Base-by-base conservation (phyloP, 2,329 filamentous ascomycete genomes). In the Arachnomyces sp. region DNA sequence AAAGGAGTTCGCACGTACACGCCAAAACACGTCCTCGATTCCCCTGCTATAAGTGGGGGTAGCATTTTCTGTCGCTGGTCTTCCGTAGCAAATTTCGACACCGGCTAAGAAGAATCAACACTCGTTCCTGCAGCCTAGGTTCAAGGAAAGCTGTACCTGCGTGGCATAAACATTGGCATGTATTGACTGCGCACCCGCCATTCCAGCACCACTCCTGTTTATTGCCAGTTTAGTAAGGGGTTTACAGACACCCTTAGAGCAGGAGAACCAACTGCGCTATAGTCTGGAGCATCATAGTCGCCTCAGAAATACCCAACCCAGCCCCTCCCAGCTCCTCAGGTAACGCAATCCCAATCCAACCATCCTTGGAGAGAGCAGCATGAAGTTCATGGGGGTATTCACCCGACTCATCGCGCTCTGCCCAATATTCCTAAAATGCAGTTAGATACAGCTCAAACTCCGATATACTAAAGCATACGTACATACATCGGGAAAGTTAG, bases 231-330 rank as follows among this genome's bases (percentile, higher is more conserved):
- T n/a, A 17, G 16, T 17, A 28, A n/a, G 33, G 14, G 31, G 29
- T 29, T 20, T 20, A 14, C n/a, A 31, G 25, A 16, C 12, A 34
- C 15, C 7, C 5, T 16, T 12, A 32, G 31, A 13, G 38, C 12
- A 32, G 36, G 16, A 35, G n/a, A 11, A 38, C 56, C 11, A 50
- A 81, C 63, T 88, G 82, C 1, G 81, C 69, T 42, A 89, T 84
- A 2, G 84, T 84, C 53, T 93, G 85, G 70, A 92, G 74, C 84
- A 92, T 90, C 74, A 90, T 84, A 0, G 81, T 85, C 1, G 85
- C 85, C 56, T 92, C 85, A 0, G 82, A 81, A 28, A 93, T 87
- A 54, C 63, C 84, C 7, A 93, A 63, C 0, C 82, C 84, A 1
- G 82, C 74, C 1, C 85, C 86, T 2, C 86, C 85, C 0, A 87